Percentiles rank a stretch among this genome's conserved stretches.
Conservation (phyloP, 2,329 filamentous ascomycete genomes). For the Fusarium sacchari region DNA sequence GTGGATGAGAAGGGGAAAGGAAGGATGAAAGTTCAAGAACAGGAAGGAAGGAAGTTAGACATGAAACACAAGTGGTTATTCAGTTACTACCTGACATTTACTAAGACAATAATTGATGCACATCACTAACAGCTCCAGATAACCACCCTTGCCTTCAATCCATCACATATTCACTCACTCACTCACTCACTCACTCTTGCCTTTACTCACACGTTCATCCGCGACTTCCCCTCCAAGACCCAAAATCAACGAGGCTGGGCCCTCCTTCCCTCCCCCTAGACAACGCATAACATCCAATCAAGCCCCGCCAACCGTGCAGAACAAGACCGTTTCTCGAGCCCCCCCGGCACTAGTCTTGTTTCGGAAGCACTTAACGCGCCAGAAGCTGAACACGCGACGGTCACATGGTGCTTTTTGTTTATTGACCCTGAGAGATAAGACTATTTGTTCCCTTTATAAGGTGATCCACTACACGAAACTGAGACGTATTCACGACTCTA, state of each 20-base stretch:
- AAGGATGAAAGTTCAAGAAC: constrained; percentile 4
- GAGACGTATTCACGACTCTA: neutral
- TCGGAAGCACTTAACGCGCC: constrained; percentile 40
- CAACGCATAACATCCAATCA: constrained; percentile 41
- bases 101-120: constrained; percentile 16
- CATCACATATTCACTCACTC: neutral
- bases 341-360: constrained; percentile 33
- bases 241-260: constrained; percentile 43
- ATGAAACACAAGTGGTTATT: constrained; percentile 33
- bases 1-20: constrained; percentile 11
- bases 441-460: constrained; percentile 1
- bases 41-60: constrained; percentile 14
- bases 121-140: neutral
- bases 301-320: constrained; percentile 32
- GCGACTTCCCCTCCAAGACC: constrained; percentile 6
- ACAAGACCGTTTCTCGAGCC: constrained; percentile 34
- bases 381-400: constrained; percentile 38
- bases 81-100: constrained; percentile 1
- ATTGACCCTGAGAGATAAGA: constrained; percentile 14
- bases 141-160: neutral
- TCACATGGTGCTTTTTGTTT: constrained; percentile 38
- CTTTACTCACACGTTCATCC: constrained; percentile 5
- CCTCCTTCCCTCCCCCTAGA: neutral
- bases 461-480: constrained; percentile 8
- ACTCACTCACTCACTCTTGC: neutral